Conservation (phyloP, 2,329 filamentous ascomycete species). For the Colletotrichum abscissum region DNA sequence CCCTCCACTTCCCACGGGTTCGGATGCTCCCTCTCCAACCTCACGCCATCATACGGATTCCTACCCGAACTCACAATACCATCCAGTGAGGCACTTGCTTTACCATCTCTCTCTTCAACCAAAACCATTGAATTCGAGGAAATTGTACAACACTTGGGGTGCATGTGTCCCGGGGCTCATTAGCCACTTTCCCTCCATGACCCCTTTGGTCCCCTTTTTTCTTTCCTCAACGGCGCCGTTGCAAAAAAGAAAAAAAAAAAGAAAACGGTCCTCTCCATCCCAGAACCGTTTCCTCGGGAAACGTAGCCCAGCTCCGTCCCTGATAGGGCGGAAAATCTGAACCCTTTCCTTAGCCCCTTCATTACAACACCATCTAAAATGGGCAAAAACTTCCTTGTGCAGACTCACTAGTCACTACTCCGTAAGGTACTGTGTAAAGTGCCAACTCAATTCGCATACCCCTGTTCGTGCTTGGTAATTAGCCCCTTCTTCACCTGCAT, state of each 20-base stretch:
- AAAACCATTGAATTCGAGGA: not conserved
- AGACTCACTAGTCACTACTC: too few species aligned
- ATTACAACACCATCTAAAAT: not conserved
- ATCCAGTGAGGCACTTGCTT: not conserved
- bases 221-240: not conserved
- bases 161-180: not conserved
- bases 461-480: conserved; percentile 7
- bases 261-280: not conserved
- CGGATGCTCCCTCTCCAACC: conserved; percentile 21
- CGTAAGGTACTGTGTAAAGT: too few species aligned
- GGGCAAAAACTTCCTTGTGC: conserved; percentile 20
- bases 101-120: not conserved
- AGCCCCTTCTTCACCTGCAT: not conserved
- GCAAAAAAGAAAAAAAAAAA: not conserved
- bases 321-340: not conserved
- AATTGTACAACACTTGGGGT: not conserved
- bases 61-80: too few species aligned
- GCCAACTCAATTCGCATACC: not conserved
- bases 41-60: not conserved
- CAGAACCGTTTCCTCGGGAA: not conserved
- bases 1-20: conserved; percentile 2
- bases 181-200: not conserved
- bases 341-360: not conserved
- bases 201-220: not conserved
- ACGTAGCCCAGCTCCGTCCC: not conserved